Conservation (phyloP, 768 basidiomycete species). For the Hypholoma sublateritium region DNA sequence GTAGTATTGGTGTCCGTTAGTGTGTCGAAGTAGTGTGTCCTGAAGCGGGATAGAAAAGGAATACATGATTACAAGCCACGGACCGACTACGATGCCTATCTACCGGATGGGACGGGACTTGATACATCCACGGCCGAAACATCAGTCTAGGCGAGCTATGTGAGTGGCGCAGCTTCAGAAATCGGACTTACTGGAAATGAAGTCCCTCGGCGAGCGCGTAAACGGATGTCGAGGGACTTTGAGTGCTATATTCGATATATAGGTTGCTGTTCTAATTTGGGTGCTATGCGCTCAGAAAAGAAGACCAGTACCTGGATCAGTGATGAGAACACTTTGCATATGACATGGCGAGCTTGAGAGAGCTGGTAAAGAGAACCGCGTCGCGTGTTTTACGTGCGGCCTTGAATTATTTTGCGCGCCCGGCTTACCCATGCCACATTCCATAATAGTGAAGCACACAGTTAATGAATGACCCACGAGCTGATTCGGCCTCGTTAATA, state of each 20-base stretch:
- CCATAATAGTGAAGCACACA: background rate
- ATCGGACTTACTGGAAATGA: background rate
- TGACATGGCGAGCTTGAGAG: background rate
- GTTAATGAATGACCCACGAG: background rate
- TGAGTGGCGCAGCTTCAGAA: background rate
- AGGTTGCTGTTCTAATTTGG: too few species aligned
- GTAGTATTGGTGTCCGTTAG: too few species aligned
- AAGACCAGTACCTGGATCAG: background rate
- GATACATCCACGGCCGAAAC: constrained; percentile 2
- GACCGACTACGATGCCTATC: background rate
- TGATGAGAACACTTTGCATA: background rate
- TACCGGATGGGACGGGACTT: background rate
- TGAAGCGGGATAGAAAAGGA: background rate
- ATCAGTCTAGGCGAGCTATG: background rate
- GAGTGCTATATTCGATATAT: background rate
- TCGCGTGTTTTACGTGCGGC: constrained; percentile 6
- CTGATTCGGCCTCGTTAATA: background rate
- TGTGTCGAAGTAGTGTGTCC: background rate
- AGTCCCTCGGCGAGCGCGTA: background rate
- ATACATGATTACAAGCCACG: background rate
- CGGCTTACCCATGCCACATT: background rate
- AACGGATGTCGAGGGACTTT: background rate
- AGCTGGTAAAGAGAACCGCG: background rate
- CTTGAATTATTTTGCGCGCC: background rate
- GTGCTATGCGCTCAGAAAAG: background rate